Percentiles rank a stretch among this genome's conserved stretches.
Evolutionary conservation across 495 filamentous ascomycete genomes (phyloP).

Genomic region (Penicillium argentinense): DNA sequence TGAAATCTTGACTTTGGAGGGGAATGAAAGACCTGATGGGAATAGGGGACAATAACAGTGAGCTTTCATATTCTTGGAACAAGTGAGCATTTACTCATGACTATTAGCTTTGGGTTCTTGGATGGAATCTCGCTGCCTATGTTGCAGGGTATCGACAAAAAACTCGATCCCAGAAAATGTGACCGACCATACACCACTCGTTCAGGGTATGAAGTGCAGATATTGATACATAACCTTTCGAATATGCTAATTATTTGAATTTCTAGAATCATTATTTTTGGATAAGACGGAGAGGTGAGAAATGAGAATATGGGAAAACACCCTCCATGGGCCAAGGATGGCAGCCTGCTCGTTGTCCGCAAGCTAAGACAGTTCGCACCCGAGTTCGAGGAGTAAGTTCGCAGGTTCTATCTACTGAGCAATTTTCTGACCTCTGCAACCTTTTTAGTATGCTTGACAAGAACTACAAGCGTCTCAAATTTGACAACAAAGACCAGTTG

Average conservation of each 20-base stretch:
- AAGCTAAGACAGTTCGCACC: slow-evolving; percentile 38
- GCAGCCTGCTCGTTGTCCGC: slow-evolving; percentile 24
- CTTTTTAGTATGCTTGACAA: slow-evolving; percentile 26
- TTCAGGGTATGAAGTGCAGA: slow-evolving; percentile 8
- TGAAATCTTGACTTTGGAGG: slow-evolving; percentile 3
- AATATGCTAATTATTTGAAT: neutral
- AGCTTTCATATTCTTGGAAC: neutral
- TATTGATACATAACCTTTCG: neutral
- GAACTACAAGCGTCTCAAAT: slow-evolving; percentile 10
- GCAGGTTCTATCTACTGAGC: neutral
- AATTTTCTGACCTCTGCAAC: slow-evolving; percentile 12
- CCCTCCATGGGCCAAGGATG: slow-evolving; percentile 12
- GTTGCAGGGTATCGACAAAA: slow-evolving; percentile 24
- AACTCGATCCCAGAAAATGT: slow-evolving; percentile 19
- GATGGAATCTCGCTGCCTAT: slow-evolving; percentile 18
- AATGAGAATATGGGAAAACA: neutral
- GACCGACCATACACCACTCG: slow-evolving; percentile 23
- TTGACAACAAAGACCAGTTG: slow-evolving; percentile 28
- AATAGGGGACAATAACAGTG: slow-evolving; percentile 7
- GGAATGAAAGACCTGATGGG: slow-evolving; percentile 1
- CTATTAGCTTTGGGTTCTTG: slow-evolving; percentile 4
- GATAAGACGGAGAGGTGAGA: slow-evolving; percentile 9
- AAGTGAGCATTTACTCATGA: neutral
- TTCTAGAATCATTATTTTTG: slow-evolving; percentile 8
- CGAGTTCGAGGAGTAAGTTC: slow-evolving; percentile 20